Conservation (phyloP, 148 eudicot genomes). For the Simmondsia chinensis region DNA sequence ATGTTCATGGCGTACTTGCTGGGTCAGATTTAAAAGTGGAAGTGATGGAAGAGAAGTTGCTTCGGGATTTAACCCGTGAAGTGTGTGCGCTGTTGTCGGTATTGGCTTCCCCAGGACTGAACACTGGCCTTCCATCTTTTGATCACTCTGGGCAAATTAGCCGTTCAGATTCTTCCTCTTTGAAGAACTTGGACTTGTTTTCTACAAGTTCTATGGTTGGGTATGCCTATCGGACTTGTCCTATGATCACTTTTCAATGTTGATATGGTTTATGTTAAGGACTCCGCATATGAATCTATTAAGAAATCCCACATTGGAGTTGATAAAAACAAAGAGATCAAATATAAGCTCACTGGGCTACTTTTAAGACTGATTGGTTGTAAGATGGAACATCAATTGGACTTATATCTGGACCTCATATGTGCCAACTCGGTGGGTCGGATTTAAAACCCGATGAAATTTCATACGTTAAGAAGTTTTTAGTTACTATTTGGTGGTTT, state of each 20-base stretch:
- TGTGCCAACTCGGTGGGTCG: too few species aligned
- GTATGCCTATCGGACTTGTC: slow-evolving; percentile 36
- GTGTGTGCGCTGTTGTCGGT: slow-evolving; percentile 65
- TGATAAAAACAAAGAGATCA: too few species aligned
- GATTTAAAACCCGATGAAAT: too few species aligned
- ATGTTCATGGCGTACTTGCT: slow-evolving; percentile 45
- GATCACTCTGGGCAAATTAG: slow-evolving; percentile 69
- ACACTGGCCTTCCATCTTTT: slow-evolving; percentile 59
- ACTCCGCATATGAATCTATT: too few species aligned
- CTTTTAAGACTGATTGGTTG: too few species aligned
- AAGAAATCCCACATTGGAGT: too few species aligned
- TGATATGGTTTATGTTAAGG: too few species aligned
- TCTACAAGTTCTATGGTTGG: slow-evolving; percentile 61
- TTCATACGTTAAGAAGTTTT: too few species aligned
- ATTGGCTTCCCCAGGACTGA: slow-evolving; percentile 64
- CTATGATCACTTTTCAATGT: neutral
- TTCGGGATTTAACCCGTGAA: slow-evolving; percentile 89
- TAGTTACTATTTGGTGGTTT: neutral
- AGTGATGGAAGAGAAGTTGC: slow-evolving; percentile 97
- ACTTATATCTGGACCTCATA: too few species aligned
- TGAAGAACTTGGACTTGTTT: slow-evolving; percentile 54
- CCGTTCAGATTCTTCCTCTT: slow-evolving; percentile 54
- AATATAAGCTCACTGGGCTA: too few species aligned
- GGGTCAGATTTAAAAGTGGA: slow-evolving; percentile 85
- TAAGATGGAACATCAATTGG: too few species aligned